Percentiles rank a stretch among this genome's conserved stretches.
phyloP scores from a whole-genome alignment of 2,329 filamentous ascomycete species.

The Pseudogymnoascus sp. region DNA sequence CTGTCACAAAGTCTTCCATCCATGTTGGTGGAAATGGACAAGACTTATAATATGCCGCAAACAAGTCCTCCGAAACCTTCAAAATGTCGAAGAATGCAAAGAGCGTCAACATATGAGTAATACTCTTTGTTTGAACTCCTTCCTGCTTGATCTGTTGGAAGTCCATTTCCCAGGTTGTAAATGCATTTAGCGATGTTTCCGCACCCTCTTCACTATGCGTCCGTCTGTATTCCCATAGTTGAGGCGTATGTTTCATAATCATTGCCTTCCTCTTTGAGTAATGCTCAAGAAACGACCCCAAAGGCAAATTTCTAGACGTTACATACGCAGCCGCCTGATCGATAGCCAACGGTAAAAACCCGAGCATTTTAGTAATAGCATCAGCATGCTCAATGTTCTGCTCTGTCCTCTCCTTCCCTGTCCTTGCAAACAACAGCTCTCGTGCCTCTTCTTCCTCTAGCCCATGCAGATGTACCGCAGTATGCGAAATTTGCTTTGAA shows the following conservation, averaged over 20 bases:
- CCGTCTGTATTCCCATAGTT: slow-evolving; percentile 17
- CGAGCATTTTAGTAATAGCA: slow-evolving; percentile 18
- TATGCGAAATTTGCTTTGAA: slow-evolving; percentile 10
- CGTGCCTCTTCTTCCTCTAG: slow-evolving; percentile 13
- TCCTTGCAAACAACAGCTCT: slow-evolving; percentile 8
- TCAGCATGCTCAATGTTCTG: slow-evolving; percentile 9
- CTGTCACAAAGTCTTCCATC: slow-evolving; percentile 14
- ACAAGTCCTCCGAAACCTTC: slow-evolving; percentile 22
- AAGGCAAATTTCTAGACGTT: slow-evolving; percentile 14
- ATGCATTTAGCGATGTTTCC: slow-evolving; percentile 19
- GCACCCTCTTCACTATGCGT: slow-evolving; percentile 10
- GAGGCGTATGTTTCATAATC: slow-evolving; percentile 18
- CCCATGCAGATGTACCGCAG: neutral
- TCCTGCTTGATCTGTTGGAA: slow-evolving; percentile 18
- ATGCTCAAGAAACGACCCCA: slow-evolving; percentile 19
- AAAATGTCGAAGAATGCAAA: slow-evolving; percentile 20
- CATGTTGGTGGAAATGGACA: neutral
- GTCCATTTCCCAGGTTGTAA: slow-evolving; percentile 26
- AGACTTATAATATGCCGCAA: slow-evolving; percentile 13
- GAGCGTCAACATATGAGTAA: slow-evolving; percentile 18
- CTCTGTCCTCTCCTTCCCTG: neutral
- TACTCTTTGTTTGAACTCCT: slow-evolving; percentile 2
- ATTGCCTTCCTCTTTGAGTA: slow-evolving; percentile 14
- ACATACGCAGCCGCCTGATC: slow-evolving; percentile 27
- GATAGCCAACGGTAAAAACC: slow-evolving; percentile 23